These are phyloP conservation scores for Cochlearia excelsa DNA, from an alignment of 345 rosid genomes.

Conservation along the genomic window DNA sequence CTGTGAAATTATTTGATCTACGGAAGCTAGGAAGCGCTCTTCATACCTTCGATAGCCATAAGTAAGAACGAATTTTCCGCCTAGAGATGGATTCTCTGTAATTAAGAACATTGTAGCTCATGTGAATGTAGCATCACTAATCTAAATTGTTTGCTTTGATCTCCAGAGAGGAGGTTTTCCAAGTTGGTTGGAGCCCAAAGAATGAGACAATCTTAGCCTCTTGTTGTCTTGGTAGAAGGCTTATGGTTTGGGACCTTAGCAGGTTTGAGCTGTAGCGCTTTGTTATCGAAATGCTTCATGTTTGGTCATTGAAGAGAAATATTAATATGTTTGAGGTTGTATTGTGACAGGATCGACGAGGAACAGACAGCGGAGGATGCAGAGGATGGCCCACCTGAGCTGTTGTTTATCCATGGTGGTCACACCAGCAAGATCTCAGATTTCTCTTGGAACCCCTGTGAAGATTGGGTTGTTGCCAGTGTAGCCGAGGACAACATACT, in stretches of 20 bases:
- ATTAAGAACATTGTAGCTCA: slow-evolving; percentile 1
- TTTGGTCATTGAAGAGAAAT: not conserved
- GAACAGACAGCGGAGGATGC: slow-evolving; percentile 83
- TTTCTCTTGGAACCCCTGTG: slow-evolving; percentile 99
- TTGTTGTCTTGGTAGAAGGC: slow-evolving; percentile 98
- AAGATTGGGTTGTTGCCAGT: slow-evolving; percentile 95
- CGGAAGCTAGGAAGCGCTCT: slow-evolving; percentile 83
- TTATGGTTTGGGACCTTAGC: slow-evolving; percentile 99
- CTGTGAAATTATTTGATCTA: slow-evolving; percentile 88
- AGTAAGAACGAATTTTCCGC: slow-evolving; percentile 43
- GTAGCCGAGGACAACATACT: slow-evolving; percentile 99
- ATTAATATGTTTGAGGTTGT: slow-evolving; percentile 18
- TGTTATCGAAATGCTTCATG: slow-evolving; percentile 4
- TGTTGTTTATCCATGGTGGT: slow-evolving; percentile 97
- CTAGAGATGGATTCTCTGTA: slow-evolving; percentile 1
- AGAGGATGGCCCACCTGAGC: slow-evolving; percentile 98
- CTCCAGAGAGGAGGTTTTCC: slow-evolving; percentile 96
- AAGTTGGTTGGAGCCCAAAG: slow-evolving; percentile 97
- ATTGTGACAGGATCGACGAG: slow-evolving; percentile 56
- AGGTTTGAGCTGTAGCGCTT: slow-evolving; percentile 48
- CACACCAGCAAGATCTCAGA: slow-evolving; percentile 98
- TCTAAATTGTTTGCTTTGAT: slow-evolving; percentile 23
- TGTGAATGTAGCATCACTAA: slow-evolving; percentile 4
- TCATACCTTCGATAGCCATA: slow-evolving; percentile 94
- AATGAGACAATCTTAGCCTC: slow-evolving; percentile 98